Evolutionary conservation across 2,329 filamentous ascomycete genomes (phyloP).

Genomic region (Neonectria sp.): DNA sequence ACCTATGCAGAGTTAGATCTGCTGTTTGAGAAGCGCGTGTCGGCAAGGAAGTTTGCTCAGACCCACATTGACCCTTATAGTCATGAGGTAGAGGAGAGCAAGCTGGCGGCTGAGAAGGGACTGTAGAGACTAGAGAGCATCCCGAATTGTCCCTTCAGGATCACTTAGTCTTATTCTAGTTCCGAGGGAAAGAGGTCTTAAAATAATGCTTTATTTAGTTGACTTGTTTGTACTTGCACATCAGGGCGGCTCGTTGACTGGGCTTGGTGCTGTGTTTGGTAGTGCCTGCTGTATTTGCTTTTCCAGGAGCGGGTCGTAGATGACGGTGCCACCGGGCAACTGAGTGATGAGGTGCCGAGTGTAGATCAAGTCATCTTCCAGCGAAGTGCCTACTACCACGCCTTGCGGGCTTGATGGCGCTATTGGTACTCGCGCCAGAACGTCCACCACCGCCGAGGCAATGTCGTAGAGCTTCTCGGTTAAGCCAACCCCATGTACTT

Average conservation of each 20-base stretch:
- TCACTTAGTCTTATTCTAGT: background rate
- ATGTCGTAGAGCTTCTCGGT: constrained; percentile 64
- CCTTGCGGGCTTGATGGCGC: constrained; percentile 46
- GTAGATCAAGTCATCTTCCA: constrained; percentile 57
- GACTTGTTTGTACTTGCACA: background rate
- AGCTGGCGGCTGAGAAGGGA: constrained; percentile 27
- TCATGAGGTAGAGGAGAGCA: constrained; percentile 25
- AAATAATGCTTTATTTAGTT: background rate
- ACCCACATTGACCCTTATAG: constrained; percentile 57
- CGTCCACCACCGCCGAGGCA: constrained; percentile 61
- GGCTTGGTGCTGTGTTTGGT: constrained; percentile 41
- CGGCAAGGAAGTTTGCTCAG: constrained; percentile 58
- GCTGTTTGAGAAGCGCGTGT: constrained; percentile 57
- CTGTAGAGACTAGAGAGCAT: constrained; percentile 5
- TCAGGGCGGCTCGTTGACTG: constrained; percentile 16
- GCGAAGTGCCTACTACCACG: constrained; percentile 44
- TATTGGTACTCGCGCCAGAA: constrained; percentile 59
- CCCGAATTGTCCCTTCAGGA: background rate
- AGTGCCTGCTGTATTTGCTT: constrained; percentile 58
- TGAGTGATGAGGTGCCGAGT: constrained; percentile 55
- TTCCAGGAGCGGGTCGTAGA: constrained; percentile 57
- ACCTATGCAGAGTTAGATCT: constrained; percentile 62
- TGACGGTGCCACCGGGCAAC: constrained; percentile 55
- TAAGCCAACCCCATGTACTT: constrained; percentile 61
- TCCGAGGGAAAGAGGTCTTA: background rate